Evolutionary conservation across 306 rosid species (phyloP), one percentile per base, ranked within the genome.

Genomic region (Trichosanthes truncata): DNA sequence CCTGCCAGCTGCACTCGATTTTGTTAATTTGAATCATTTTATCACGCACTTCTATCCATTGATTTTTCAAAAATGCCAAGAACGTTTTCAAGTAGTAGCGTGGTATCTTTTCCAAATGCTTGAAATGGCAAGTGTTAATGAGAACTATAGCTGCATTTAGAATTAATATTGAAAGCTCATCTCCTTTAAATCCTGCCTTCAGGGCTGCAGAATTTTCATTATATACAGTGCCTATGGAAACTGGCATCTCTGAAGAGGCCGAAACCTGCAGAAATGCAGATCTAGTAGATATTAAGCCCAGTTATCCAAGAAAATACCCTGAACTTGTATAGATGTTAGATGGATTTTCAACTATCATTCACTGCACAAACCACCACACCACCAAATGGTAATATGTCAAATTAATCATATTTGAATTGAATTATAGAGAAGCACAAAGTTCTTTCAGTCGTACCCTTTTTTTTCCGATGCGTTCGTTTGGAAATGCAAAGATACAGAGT

Each of bases 211-310:
- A 15, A 78, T 84, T 81, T 41, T 60, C 80, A 52, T 63, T 17
- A 11, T 86, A 83, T 76, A 80, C 84, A n/a, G 86, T 66, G 88
- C 83, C 89, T 46, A 90, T 60, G 69, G 81, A 83, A 46, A 87
- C 87, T 7, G 80, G 86, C 62, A 77, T 77, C 20, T 25, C 12
- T 63, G 93, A 80, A 75, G 82, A 79, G 78, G 81, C 80, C 35
- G 73, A 82, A 83, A 89, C 86, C 97, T 88, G 97, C 82, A 90
- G 82, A 80, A 91, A 90, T 78, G 80, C 84, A 85, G 74, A 88
- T 83, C 98, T 93, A 84, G 55, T 41, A 60, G 77, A 82, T 78
- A 82, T 84, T 83, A 89, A 86, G 60, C 80, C 79, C 57, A 85
- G 81, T 67, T 56, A 77, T 46, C 74, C 55, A 79, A 76, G 43